These are phyloP conservation scores for Citrus trifoliata DNA, from an alignment of 345 rosid genomes.

Conservation along the genomic window DNA sequence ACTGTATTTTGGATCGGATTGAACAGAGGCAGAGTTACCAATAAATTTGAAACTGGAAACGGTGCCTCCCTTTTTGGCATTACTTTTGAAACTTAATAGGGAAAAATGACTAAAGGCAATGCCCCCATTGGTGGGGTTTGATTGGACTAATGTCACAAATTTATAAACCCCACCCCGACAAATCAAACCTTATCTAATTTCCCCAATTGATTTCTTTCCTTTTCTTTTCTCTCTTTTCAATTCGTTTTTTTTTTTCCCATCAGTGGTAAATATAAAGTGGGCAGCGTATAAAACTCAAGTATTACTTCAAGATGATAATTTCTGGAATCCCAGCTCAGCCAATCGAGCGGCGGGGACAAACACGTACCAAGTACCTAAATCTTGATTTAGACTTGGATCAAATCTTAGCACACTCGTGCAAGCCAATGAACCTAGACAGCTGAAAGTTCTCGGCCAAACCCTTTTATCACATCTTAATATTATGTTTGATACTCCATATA, in stretches of 20 bases:
- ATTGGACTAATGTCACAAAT: constrained; percentile 35
- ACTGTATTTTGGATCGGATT: too few species aligned
- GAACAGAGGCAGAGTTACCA: too few species aligned
- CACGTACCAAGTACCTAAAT: constrained; percentile 13
- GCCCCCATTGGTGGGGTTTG: constrained; percentile 32
- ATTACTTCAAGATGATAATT: not conserved
- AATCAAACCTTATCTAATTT: constrained; percentile 25
- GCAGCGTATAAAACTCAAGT: constrained; percentile 13
- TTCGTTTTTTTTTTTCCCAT: not conserved
- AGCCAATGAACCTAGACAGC: constrained; percentile 30
- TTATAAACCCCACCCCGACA: constrained; percentile 16
- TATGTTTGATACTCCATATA: constrained; percentile 12
- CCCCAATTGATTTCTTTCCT: not conserved
- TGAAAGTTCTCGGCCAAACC: constrained; percentile 10
- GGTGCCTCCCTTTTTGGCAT: constrained; percentile 27
- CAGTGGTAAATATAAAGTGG: constrained; percentile 21
- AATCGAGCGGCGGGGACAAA: constrained; percentile 13
- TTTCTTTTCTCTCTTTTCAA: not conserved
- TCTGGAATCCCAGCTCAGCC: constrained; percentile 8
- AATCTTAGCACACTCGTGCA: constrained; percentile 23
- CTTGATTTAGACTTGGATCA: constrained; percentile 14
- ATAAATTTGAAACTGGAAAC: not conserved
- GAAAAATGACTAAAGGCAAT: constrained; percentile 26
- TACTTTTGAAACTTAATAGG: constrained; percentile 28
- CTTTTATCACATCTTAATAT: constrained; percentile 9